Percentiles rank a stretch among this genome's conserved stretches.
Conservation (phyloP, 805 yeast species). For the Lipomyces japonicus region DNA sequence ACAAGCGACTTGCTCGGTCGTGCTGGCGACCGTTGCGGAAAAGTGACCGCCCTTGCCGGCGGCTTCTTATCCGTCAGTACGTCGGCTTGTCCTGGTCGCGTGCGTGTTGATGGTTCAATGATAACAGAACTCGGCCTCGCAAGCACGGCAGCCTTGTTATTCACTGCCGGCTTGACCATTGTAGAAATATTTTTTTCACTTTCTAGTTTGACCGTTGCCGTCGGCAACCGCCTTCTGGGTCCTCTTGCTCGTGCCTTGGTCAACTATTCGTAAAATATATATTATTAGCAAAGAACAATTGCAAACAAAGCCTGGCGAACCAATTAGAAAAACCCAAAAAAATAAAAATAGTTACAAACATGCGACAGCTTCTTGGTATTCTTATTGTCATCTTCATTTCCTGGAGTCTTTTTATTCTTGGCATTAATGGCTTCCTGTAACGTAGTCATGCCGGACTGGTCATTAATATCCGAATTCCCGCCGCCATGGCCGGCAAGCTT, state of each 20-base stretch:
- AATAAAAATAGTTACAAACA: background rate
- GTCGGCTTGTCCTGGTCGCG: background rate
- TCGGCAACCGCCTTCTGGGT: constrained; percentile 10
- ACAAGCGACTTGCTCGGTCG: too few species aligned
- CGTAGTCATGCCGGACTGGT: background rate
- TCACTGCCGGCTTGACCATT: background rate
- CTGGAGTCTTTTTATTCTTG: background rate
- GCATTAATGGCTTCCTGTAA: background rate
- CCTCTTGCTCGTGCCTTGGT: constrained; percentile 18
- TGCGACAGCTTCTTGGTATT: constrained; percentile 5
- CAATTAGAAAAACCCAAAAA: background rate
- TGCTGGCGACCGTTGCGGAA: background rate
- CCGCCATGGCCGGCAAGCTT: constrained; percentile 4
- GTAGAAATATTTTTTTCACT: background rate
- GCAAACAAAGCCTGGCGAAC: background rate
- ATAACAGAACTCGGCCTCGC: background rate
- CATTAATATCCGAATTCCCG: background rate
- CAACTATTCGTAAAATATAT: constrained; percentile 6
- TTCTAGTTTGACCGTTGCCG: background rate
- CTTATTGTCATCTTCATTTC: background rate
- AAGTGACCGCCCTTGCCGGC: background rate
- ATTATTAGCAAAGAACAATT: background rate
- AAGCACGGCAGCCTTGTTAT: background rate
- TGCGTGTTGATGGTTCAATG: background rate
- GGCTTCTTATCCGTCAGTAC: too few species aligned